These are phyloP conservation scores for Globisporangium barbulae DNA, from an alignment of 352 stramenopile genomes.

Conservation along the genomic window DNA sequence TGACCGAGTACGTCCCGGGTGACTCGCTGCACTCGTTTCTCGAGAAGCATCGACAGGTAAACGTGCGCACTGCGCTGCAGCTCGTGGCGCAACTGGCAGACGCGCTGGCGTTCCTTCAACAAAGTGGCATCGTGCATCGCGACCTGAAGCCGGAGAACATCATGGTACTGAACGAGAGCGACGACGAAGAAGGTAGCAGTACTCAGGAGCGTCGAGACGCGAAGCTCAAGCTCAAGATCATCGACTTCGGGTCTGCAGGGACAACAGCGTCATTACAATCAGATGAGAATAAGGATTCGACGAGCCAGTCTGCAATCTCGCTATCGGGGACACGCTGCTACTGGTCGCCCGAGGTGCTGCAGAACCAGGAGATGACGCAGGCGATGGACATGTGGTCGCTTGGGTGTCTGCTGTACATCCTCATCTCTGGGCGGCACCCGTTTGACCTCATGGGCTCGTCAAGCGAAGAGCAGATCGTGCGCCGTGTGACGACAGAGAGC, in stretches of 20 bases:
- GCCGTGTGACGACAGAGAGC: constrained; percentile 42
- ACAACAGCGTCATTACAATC: not conserved
- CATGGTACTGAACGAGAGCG: constrained; percentile 42
- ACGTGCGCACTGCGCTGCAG: constrained; percentile 40
- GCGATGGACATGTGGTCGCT: constrained; percentile 90
- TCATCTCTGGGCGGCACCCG: constrained; percentile 80
- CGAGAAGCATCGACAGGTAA: constrained; percentile 43
- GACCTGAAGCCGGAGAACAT: constrained; percentile 90
- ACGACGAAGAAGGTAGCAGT: not conserved
- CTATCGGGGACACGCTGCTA: constrained; percentile 84
- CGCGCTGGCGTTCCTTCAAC: constrained; percentile 68
- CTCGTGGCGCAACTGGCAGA: constrained; percentile 61
- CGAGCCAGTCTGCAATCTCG: constrained; percentile 19
- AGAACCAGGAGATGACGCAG: constrained; percentile 44
- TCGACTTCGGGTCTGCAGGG: constrained; percentile 85
- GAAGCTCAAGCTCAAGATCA: constrained; percentile 71
- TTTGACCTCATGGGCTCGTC: constrained; percentile 82
- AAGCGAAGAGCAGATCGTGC: constrained; percentile 72
- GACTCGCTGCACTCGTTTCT: constrained; percentile 73
- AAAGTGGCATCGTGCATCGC: constrained; percentile 68
- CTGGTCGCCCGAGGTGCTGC: constrained; percentile 78
- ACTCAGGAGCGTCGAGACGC: constrained; percentile 16
- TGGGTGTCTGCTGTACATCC: constrained; percentile 86
- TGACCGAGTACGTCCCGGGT: constrained; percentile 70
- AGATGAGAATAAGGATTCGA: constrained; percentile 5